phyloP scores from a whole-genome alignment of 1,139 yeast genomes.

The Geotrichum reessii region DNA sequence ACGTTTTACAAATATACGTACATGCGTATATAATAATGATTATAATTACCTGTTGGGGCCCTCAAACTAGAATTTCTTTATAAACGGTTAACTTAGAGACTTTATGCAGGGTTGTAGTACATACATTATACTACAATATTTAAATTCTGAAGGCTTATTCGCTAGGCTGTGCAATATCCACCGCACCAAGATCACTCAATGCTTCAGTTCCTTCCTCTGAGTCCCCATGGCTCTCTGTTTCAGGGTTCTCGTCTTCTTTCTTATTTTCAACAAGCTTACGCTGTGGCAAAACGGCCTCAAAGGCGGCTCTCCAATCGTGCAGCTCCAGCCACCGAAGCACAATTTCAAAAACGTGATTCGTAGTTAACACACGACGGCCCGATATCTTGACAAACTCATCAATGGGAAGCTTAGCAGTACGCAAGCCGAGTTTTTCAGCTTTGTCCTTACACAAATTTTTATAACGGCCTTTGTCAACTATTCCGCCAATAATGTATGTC shows the following conservation, averaged over 20 bases:
- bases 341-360: constrained; percentile 88
- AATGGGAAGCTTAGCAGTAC: constrained; percentile 78
- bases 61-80: not conserved
- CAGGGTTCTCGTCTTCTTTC: constrained; percentile 4
- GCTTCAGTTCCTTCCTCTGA: not conserved
- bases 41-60: not conserved
- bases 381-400: constrained; percentile 75
- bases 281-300: constrained; percentile 76
- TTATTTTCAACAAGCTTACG: constrained; percentile 48
- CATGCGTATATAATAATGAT: too few relatives aligned
- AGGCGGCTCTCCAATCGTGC: constrained; percentile 79
- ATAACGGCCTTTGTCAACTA: constrained; percentile 91
- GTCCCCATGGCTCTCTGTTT: not conserved
- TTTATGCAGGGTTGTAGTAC: not conserved
- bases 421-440: constrained; percentile 66
- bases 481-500: constrained; percentile 89
- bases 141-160: not conserved
- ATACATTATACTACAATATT: not conserved
- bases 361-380: constrained; percentile 85
- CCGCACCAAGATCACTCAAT: constrained; percentile 4
- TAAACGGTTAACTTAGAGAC: not conserved
- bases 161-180: constrained; percentile 8
- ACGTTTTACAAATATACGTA: not conserved
- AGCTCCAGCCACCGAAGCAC: constrained; percentile 74
- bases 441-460: constrained; percentile 75